Evolutionary conservation across 345 rosid genomes (phyloP).

Genomic region (Pistacia atlantica): DNA sequence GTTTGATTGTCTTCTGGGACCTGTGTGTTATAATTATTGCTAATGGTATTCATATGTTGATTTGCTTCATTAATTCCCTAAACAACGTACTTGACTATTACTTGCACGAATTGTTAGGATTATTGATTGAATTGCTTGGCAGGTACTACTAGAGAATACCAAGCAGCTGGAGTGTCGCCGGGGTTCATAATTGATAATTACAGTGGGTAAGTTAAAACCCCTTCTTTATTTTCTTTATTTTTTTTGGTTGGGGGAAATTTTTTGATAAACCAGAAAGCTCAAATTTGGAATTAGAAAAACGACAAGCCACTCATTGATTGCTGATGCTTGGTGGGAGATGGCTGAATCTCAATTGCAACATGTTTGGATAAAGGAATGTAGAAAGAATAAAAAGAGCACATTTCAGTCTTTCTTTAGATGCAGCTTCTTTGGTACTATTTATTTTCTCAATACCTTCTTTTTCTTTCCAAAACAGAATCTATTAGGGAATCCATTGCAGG

Average conservation of each 20-base stretch:
- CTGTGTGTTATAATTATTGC: slow-evolving; percentile 16
- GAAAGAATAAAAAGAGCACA: not conserved
- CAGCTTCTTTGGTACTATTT: not conserved
- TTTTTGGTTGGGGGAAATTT: too few relatives aligned
- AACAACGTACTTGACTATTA: not conserved
- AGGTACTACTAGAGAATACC: slow-evolving; percentile 78
- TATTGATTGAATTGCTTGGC: slow-evolving; percentile 16
- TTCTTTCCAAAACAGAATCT: too few relatives aligned
- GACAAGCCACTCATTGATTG: not conserved
- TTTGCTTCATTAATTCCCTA: not conserved
- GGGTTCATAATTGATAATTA: slow-evolving; percentile 40
- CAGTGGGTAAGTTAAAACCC: not conserved
- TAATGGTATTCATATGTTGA: not conserved
- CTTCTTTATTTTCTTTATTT: not conserved
- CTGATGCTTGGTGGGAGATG: not conserved
- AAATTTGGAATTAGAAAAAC: too few relatives aligned
- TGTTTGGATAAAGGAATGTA: not conserved
- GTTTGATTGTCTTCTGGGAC: not conserved
- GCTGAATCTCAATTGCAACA: not conserved
- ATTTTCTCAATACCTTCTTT: not conserved
- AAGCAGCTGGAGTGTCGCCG: slow-evolving; percentile 78
- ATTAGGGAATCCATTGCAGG: not conserved
- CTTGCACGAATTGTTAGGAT: not conserved
- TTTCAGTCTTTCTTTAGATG: not conserved
- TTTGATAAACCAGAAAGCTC: not conserved